Evolutionary conservation across 2,329 filamentous ascomycete species (phyloP).

Genomic region (Aspergillus sp.): DNA sequence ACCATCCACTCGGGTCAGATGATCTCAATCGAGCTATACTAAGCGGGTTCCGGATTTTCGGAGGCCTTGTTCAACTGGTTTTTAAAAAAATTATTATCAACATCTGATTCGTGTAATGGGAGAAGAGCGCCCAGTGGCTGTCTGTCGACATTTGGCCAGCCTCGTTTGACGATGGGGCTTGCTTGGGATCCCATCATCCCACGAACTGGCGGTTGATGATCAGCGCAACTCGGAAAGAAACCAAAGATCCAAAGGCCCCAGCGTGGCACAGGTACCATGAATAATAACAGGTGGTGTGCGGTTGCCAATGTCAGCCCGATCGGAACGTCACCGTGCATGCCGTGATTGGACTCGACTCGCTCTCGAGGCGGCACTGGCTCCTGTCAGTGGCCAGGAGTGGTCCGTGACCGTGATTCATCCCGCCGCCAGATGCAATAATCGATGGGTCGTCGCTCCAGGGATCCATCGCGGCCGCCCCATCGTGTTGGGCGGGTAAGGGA

Average conservation of each 20-base stretch:
- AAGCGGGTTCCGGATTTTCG: background rate
- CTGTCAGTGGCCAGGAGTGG: constrained; percentile 10
- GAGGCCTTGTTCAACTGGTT: background rate
- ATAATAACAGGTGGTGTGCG: background rate
- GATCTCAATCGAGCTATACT: constrained; percentile 10
- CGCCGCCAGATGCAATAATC: constrained; percentile 10
- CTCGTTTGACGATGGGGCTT: background rate
- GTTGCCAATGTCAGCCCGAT: constrained; percentile 15
- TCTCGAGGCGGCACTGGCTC: background rate
- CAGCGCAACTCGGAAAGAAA: background rate
- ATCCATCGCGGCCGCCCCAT: constrained; percentile 11
- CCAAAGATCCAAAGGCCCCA: background rate
- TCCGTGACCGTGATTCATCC: constrained; percentile 6
- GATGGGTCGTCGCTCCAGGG: background rate
- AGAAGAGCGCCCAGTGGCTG: background rate
- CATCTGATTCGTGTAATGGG: background rate
- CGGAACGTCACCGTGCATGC: constrained; percentile 15
- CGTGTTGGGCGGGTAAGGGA: constrained; percentile 12
- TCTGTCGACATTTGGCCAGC: background rate
- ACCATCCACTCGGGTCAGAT: constrained; percentile 16
- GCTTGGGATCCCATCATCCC: background rate
- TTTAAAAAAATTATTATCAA: background rate
- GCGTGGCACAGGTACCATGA: too few species aligned
- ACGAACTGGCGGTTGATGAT: background rate
- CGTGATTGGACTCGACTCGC: constrained; percentile 17